Percentiles rank a stretch among this genome's conserved stretches.
phyloP scores from a whole-genome alignment of 2,329 filamentous ascomycete species.

The Alternaria consortialis region DNA sequence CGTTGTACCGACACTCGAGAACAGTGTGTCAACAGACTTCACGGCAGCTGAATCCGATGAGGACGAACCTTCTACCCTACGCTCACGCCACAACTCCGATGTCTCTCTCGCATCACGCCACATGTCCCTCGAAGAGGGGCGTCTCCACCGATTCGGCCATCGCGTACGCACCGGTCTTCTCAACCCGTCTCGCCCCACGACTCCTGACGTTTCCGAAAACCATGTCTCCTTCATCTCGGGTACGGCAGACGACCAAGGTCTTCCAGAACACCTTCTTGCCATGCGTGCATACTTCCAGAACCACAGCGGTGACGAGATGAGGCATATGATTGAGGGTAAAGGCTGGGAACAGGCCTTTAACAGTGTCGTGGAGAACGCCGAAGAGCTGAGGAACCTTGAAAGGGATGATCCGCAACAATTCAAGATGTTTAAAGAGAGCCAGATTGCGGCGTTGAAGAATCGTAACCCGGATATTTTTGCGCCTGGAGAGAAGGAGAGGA shows the following conservation, averaged over 20 bases:
- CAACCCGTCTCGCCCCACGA: conserved; percentile 42
- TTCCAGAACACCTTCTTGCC: conserved; percentile 58
- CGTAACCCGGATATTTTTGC: conserved; percentile 35
- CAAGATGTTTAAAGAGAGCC: conserved; percentile 44
- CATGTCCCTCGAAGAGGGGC: conserved; percentile 73
- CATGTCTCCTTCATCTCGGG: conserved; percentile 39
- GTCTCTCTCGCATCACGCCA: conserved; percentile 73
- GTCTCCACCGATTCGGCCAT: conserved; percentile 73
- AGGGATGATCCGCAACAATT: conserved; percentile 48
- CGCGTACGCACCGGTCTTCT: conserved; percentile 71
- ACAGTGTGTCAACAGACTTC: conserved; percentile 36
- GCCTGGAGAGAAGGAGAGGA: conserved; percentile 15
- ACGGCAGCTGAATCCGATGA: conserved; percentile 52
- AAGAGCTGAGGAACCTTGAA: conserved; percentile 70
- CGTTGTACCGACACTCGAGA: conserved; percentile 40
- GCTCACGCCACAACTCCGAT: conserved; percentile 70
- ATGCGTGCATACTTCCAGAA: conserved; percentile 71
- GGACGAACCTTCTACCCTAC: conserved; percentile 55
- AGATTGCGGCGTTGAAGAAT: conserved; percentile 51
- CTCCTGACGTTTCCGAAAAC: conserved; percentile 17
- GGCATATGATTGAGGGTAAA: conserved; percentile 62
- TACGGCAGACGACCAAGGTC: conserved; percentile 44
- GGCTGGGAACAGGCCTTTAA: conserved; percentile 70
- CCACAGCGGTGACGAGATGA: conserved; percentile 67
- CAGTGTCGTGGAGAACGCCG: conserved; percentile 70